These are phyloP conservation scores for Rhodotorula babjevae DNA, from an alignment of 768 basidiomycete genomes.

Conservation along the genomic window DNA sequence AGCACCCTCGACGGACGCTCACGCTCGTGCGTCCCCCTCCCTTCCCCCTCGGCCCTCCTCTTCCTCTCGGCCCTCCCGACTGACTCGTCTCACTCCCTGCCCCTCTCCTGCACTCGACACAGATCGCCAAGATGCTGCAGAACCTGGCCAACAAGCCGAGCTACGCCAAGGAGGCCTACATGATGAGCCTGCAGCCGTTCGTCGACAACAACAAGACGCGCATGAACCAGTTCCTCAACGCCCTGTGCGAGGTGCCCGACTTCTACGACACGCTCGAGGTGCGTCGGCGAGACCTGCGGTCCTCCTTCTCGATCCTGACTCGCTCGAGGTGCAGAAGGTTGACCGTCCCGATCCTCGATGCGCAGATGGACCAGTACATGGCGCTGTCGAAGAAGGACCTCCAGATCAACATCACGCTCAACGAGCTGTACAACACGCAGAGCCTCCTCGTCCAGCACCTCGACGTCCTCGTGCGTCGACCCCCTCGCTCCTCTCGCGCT, in stretches of 20 bases:
- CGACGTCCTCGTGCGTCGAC: slow-evolving; percentile 71
- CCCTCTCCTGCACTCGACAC: not conserved
- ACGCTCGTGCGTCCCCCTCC: slow-evolving; percentile 59
- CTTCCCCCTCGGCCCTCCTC: not conserved
- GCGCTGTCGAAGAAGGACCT: slow-evolving; percentile 98
- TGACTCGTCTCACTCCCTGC: not conserved
- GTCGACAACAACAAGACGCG: slow-evolving; percentile 97
- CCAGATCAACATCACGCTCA: slow-evolving; percentile 95
- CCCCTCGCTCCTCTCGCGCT: too few species aligned
- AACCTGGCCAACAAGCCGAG: slow-evolving; percentile 98
- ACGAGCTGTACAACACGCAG: slow-evolving; percentile 98
- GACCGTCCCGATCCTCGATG: too few species aligned
- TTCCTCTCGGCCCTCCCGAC: not conserved
- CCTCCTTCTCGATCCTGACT: slow-evolving; percentile 50
- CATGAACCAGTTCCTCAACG: slow-evolving; percentile 95
- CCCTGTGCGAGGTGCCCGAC: slow-evolving; percentile 95
- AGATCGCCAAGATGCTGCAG: slow-evolving; percentile 99
- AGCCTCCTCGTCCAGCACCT: slow-evolving; percentile 90
- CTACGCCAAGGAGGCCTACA: slow-evolving; percentile 95
- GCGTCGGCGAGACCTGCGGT: not conserved
- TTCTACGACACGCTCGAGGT: slow-evolving; percentile 92
- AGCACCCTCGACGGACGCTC: slow-evolving; percentile 91
- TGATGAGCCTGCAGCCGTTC: slow-evolving; percentile 97
- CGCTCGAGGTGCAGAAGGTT: not conserved
- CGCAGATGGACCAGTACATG: slow-evolving; percentile 97